phyloP scores from a whole-genome alignment of 1,284 basidiomycete genomes.

The Erythrobasidium hasegawianum region DNA sequence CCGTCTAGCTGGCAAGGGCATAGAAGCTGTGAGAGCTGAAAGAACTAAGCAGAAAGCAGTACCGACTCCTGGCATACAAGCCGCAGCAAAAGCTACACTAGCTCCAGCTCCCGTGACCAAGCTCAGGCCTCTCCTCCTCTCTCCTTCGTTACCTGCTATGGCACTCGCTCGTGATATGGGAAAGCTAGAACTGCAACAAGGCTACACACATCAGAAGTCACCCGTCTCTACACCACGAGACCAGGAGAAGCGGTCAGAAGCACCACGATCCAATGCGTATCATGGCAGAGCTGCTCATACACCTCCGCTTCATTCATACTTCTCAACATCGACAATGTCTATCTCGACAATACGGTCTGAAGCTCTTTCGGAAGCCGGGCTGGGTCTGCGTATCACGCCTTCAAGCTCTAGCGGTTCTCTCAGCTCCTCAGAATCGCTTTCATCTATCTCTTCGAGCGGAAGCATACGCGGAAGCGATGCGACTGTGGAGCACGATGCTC shows the following conservation, averaged over 20 bases:
- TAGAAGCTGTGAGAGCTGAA: background rate
- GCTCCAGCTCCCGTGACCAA: background rate
- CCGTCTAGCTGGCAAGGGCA: constrained; percentile 3
- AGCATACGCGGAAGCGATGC: background rate
- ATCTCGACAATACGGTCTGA: background rate
- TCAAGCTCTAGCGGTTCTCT: constrained; percentile 4
- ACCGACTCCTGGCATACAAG: background rate
- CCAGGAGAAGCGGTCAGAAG: too few relatives aligned
- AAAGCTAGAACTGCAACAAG: background rate
- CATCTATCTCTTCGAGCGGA: background rate
- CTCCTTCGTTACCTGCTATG: background rate
- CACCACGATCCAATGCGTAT: too few relatives aligned
- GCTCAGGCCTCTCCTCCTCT: background rate
- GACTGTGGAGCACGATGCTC: background rate
- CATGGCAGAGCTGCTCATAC: background rate
- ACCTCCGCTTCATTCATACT: constrained; percentile 9
- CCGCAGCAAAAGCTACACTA: background rate
- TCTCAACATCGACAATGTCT: constrained; percentile 10
- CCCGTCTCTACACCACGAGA: too few relatives aligned
- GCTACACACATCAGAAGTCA: too few relatives aligned
- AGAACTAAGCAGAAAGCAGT: background rate
- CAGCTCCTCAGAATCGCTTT: background rate
- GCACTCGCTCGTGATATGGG: background rate
- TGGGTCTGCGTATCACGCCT: background rate
- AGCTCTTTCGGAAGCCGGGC: too few relatives aligned